These are phyloP conservation scores for Cercophora sp. DNA, from an alignment of 495 filamentous ascomycete genomes.

Conservation along the genomic window DNA sequence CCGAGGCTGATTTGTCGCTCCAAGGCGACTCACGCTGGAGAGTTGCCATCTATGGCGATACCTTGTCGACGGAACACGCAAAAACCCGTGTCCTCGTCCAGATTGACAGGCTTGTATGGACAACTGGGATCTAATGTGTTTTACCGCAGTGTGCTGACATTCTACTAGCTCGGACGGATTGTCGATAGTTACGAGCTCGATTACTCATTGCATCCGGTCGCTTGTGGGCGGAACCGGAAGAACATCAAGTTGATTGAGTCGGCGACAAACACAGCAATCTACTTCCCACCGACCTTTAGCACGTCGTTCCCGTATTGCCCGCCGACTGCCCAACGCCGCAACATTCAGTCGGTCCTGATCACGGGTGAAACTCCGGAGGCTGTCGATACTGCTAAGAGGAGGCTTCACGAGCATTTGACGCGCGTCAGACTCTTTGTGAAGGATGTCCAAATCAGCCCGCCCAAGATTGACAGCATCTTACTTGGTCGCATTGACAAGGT, in stretches of 20 bases:
- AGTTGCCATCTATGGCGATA: conserved; percentile 90
- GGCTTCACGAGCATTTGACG: conserved; percentile 73
- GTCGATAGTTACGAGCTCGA: conserved; percentile 82
- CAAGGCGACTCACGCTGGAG: conserved; percentile 73
- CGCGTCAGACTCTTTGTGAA: conserved; percentile 84
- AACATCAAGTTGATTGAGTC: conserved; percentile 98
- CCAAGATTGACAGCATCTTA: conserved; percentile 91
- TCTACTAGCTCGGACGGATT: conserved; percentile 70
- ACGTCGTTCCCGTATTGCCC: conserved; percentile 85
- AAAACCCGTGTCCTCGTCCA: conserved; percentile 94
- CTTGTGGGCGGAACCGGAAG: conserved; percentile 87
- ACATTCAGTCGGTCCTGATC: conserved; percentile 87
- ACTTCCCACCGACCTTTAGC: conserved; percentile 92
- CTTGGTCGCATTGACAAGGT: conserved; percentile 92
- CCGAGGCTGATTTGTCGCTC: conserved; percentile 48
- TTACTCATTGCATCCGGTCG: conserved; percentile 77
- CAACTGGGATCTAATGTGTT: conserved; percentile 2
- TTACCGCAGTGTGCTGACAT: conserved; percentile 21
- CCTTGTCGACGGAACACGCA: conserved; percentile 92
- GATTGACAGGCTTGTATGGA: conserved; percentile 89
- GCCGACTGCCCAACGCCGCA: conserved; percentile 68
- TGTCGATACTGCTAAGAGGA: conserved; percentile 82
- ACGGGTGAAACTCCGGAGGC: conserved; percentile 77
- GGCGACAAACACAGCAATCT: conserved; percentile 88
- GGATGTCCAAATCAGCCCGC: conserved; percentile 75